phyloP scores from a whole-genome alignment of 2,329 filamentous ascomycete species.

The Keithomyces neogunnii region DNA sequence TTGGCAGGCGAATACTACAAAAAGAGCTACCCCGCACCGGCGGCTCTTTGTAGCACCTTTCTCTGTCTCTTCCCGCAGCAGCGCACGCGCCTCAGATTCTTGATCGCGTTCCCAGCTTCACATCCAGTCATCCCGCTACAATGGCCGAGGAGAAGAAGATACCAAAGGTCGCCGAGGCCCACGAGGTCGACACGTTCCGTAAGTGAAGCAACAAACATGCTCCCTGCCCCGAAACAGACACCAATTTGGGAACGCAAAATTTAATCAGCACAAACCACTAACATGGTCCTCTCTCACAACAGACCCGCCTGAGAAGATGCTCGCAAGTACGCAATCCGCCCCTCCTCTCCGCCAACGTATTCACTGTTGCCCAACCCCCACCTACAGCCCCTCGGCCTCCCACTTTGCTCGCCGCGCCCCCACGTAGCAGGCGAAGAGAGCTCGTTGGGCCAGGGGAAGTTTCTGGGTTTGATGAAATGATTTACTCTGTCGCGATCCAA shows the following conservation, averaged over 20 bases:
- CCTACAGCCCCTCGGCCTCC: neutral
- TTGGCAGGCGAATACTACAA: neutral
- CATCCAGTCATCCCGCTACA: constrained; percentile 6
- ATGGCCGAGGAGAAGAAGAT: constrained; percentile 38
- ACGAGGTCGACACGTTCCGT: constrained; percentile 68
- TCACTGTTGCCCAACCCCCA: constrained; percentile 6
- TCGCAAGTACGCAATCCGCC: constrained; percentile 47
- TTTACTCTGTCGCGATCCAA: neutral
- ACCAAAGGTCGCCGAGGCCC: constrained; percentile 62
- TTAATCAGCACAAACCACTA: constrained; percentile 9
- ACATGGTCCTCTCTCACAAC: constrained; percentile 10
- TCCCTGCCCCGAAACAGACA: neutral
- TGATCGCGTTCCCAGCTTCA: neutral
- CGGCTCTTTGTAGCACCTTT: constrained; percentile 1
- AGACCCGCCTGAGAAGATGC: constrained; percentile 60
- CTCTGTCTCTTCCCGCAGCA: neutral
- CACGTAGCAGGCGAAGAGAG: neutral
- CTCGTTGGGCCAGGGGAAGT: neutral
- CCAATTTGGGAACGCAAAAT: too few species aligned
- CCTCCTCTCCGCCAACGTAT: neutral
- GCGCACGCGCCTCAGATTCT: neutral
- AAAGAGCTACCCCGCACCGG: constrained; percentile 9
- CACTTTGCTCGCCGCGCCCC: neutral
- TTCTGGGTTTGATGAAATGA: neutral
- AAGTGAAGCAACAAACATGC: constrained; percentile 22